These are phyloP conservation scores for Parastagonospora nodorum DNA, from an alignment of 2,329 filamentous ascomycete species.

Conservation along the genomic window DNA sequence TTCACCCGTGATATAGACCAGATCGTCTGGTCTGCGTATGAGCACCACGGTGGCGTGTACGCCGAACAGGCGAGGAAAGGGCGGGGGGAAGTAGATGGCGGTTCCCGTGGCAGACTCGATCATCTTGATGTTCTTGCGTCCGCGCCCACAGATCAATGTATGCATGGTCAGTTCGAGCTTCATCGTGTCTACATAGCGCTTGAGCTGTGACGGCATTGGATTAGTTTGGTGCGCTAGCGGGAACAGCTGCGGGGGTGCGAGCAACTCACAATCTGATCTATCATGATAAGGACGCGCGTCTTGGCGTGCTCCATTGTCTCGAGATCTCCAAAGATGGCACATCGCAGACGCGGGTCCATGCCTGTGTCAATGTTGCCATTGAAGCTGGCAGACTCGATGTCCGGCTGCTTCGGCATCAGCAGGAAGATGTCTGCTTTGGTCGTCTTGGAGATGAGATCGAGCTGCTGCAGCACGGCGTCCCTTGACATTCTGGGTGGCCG, in stretches of 20 bases:
- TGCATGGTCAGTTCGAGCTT: slow-evolving; percentile 87
- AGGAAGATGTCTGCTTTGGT: slow-evolving; percentile 97
- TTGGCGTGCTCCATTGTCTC: slow-evolving; percentile 97
- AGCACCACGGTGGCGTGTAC: slow-evolving; percentile 84
- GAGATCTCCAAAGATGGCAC: slow-evolving; percentile 93
- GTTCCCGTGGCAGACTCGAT: slow-evolving; percentile 96
- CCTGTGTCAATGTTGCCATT: slow-evolving; percentile 77
- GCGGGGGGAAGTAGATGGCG: slow-evolving; percentile 96
- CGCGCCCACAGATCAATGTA: slow-evolving; percentile 88
- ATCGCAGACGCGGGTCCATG: slow-evolving; percentile 84
- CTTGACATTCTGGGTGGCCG: slow-evolving; percentile 69
- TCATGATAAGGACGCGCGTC: slow-evolving; percentile 93
- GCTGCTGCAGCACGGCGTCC: slow-evolving; percentile 77
- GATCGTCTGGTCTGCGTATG: slow-evolving; percentile 80
- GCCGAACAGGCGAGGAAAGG: slow-evolving; percentile 88
- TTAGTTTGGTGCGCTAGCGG: slow-evolving; percentile 44
- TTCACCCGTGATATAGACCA: slow-evolving; percentile 95
- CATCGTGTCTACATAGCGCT: slow-evolving; percentile 75
- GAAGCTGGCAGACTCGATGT: slow-evolving; percentile 77
- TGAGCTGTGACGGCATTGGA: slow-evolving; percentile 58
- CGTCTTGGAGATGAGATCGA: slow-evolving; percentile 84
- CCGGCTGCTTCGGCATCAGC: slow-evolving; percentile 83
- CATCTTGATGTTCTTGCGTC: slow-evolving; percentile 95
- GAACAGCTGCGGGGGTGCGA: slow-evolving; percentile 20
- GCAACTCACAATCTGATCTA: slow-evolving; percentile 81